Percentiles rank a stretch among this genome's conserved stretches.
phyloP scores from a whole-genome alignment of 116 monocot species.

The Papilionanthe hybrid region DNA sequence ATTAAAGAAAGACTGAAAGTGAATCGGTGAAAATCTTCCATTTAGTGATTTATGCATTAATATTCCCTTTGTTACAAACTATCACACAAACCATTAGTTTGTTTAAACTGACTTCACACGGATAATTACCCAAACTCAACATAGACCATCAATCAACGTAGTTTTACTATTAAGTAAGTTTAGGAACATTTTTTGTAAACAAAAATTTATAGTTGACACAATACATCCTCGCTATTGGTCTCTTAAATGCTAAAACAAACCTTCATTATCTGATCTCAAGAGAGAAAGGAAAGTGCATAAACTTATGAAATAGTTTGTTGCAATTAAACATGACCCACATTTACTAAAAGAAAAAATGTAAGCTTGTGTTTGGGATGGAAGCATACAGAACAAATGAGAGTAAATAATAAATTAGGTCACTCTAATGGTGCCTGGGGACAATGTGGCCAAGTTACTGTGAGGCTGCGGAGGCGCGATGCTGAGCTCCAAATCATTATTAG shows the following conservation, averaged over 20 bases:
- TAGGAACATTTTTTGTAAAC: background rate
- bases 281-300: no score
- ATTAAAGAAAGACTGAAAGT: no score
- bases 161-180: background rate
- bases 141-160: background rate
- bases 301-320: background rate
- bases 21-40: no score
- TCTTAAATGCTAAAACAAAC: no score
- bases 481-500: constrained; percentile 28
- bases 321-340: background rate
- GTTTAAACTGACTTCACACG: background rate
- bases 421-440: constrained; percentile 16
- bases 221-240: no score
- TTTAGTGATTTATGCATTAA: no score
- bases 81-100: no score
- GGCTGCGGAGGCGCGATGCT: constrained; percentile 31
- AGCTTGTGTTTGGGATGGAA: no score
- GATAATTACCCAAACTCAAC: background rate
- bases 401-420: constrained; percentile 15
- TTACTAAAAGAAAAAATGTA: background rate
- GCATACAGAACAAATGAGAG: background rate
- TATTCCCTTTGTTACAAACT: no score
- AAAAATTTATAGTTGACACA: no score
- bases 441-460: constrained; percentile 1
- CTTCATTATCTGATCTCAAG: no score